phyloP scores from a whole-genome alignment of 495 filamentous ascomycete species.

The Aspergillus ostianus region DNA sequence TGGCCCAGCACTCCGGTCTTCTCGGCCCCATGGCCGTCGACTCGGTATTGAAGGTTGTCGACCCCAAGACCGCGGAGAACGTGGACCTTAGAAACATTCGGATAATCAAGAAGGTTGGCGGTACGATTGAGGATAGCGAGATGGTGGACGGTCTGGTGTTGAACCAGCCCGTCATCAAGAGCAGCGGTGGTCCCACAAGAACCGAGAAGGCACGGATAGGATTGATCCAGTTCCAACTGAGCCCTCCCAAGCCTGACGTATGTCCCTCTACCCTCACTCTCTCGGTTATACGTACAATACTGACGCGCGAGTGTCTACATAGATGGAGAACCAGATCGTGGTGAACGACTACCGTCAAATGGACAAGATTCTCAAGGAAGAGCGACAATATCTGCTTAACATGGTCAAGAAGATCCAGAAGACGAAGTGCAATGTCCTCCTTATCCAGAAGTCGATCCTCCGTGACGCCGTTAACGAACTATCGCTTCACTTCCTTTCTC shows the following conservation, averaged over 20 bases:
- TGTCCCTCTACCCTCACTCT: conserved; percentile 28
- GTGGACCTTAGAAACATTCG: conserved; percentile 95
- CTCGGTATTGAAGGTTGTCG: conserved; percentile 90
- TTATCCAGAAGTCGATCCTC: conserved; percentile 98
- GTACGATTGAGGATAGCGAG: conserved; percentile 97
- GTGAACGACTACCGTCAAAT: conserved; percentile 99
- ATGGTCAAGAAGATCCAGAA: conserved; percentile 99
- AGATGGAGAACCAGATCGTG: conserved; percentile 99
- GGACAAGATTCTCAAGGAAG: conserved; percentile 99
- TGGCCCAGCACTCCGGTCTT: conserved; percentile 89
- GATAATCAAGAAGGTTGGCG: conserved; percentile 96
- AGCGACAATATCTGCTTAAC: conserved; percentile 95
- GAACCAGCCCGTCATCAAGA: conserved; percentile 91
- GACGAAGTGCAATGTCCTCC: conserved; percentile 96
- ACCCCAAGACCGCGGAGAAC: conserved; percentile 91
- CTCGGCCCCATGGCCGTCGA: conserved; percentile 97
- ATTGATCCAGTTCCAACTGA: conserved; percentile 97
- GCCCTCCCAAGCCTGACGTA: conserved; percentile 95
- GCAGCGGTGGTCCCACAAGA: conserved; percentile 81
- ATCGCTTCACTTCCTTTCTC: conserved; percentile 93
- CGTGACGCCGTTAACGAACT: conserved; percentile 97
- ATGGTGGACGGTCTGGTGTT: conserved; percentile 93
- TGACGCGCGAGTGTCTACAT: conserved; percentile 14
- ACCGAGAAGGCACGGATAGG: conserved; percentile 98
- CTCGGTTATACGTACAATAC: neutral